A percentile compares a stretch with the other conserved stretches of the same genome.
phyloP scores from a whole-genome alignment of 164 flowering plant species.

The Sextonia rubra region DNA sequence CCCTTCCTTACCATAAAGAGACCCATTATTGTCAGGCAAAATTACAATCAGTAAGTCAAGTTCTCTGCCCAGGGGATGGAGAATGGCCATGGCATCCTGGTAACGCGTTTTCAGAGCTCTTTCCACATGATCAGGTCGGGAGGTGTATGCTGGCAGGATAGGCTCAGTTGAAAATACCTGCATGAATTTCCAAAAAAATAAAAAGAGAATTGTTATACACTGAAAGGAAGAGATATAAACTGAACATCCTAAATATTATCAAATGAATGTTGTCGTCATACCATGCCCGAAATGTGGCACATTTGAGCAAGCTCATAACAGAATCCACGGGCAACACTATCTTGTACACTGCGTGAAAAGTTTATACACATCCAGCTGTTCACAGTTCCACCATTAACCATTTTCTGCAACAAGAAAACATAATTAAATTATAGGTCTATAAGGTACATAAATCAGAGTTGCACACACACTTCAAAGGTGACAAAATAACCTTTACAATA shows the following conservation, averaged over 20 bases:
- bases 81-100: conserved; percentile 62
- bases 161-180: conserved; percentile 60
- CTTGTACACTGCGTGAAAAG: conserved; percentile 77
- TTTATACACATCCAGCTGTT: conserved; percentile 84
- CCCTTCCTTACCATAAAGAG: conserved; percentile 70
- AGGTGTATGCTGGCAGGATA: conserved; percentile 42
- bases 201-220: neutral
- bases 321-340: conserved; percentile 60
- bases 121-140: conserved; percentile 82
- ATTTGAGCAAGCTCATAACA: conserved; percentile 83
- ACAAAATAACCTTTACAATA: neutral
- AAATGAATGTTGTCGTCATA: conserved; percentile 15
- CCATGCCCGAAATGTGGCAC: conserved; percentile 93
- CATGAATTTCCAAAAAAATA: neutral
- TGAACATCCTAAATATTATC: neutral
- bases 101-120: conserved; percentile 56
- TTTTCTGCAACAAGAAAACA: conserved; percentile 25
- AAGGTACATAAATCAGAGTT: neutral
- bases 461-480: neutral
- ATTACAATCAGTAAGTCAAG: conserved; percentile 72
- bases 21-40: conserved; percentile 82
- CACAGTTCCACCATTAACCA: conserved; percentile 87
- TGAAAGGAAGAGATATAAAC: neutral
- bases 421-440: neutral
- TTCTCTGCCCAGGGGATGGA: conserved; percentile 55